Evolutionary conservation across 306 rosid genomes (phyloP), one percentile per base, ranked within the genome.

Genomic region (Rubus idaeus): DNA sequence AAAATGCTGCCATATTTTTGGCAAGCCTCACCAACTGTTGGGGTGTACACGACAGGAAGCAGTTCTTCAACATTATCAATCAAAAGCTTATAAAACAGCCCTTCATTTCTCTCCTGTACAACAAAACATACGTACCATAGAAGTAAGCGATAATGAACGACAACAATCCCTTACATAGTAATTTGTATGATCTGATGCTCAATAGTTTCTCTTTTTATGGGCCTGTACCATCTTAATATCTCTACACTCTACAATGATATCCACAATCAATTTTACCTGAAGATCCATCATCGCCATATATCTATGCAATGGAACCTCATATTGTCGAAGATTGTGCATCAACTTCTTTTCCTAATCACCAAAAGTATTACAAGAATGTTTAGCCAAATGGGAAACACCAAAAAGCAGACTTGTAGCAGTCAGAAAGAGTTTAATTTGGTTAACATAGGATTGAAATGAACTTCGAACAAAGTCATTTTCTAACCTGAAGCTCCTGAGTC

Each of bases 231-330:
- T 37, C 12, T 16, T 37, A 5, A 61, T 61, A 14, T 5, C 26
- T 16, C 21, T 63, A 6, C 45, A 63, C 10, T 63, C 10, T 35
- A 13, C 23, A 37, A 63, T 37, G 10, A 39, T 63, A 37, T 63
- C 46, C 46, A 14, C 51, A 68, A 42, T 4, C 13, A 17, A 39
- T 70, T 61, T 30, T 76, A 90, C 98, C 95, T 95, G 98, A 86
- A 95, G 98, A 88, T 95, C 98, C 98, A 95, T 95, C 96, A 95
- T 30, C 76, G 98, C 93, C 72, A 74, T 85, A 89, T 95, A 95
- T 79, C 83, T 89, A 53, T 95, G 97, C 80, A 95, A 86, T 39
- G 97, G 97, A 79, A 95, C 97, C 11, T 92, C 93, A 70, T 95
- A 95, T 65, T 90, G 90, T 74, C 97, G 93, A 86, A 95, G 83